Evolutionary conservation across 2,329 filamentous ascomycete genomes (phyloP).

Genomic region (Penicillium psychrosexuale): DNA sequence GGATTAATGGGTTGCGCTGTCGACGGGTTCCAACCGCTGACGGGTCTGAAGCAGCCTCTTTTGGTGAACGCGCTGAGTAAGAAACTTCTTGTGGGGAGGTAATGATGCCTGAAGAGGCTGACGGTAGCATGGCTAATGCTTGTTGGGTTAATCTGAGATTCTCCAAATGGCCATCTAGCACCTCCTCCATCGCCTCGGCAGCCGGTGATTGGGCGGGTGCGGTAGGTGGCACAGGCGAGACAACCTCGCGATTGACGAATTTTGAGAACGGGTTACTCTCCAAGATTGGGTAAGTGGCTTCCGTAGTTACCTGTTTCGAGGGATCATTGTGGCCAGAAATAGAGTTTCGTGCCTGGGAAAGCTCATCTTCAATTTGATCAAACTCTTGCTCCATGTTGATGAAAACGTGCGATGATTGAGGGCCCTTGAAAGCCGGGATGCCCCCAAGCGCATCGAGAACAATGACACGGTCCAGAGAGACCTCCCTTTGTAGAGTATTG

Average conservation of each 20-base stretch:
- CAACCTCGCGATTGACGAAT: conserved; percentile 35
- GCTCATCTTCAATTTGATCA: conserved; percentile 61
- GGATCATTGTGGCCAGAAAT: conserved; percentile 15
- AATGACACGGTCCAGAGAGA: conserved; percentile 78
- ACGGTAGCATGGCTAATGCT: conserved; percentile 71
- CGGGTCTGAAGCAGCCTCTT: conserved; percentile 29
- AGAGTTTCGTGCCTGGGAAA: conserved; percentile 42
- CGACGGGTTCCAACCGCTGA: conserved; percentile 55
- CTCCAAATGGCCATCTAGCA: conserved; percentile 53
- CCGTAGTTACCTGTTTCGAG: conserved; percentile 12
- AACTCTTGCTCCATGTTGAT: conserved; percentile 94
- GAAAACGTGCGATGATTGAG: conserved; percentile 70
- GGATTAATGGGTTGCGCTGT: conserved; percentile 80
- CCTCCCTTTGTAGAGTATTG: conserved; percentile 48
- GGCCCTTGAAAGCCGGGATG: conserved; percentile 64
- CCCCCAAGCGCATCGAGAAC: conserved; percentile 83
- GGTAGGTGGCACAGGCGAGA: conserved; percentile 20
- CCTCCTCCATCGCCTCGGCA: conserved; percentile 13
- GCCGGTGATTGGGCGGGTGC: conserved; percentile 8
- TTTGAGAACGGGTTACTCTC: conserved; percentile 47
- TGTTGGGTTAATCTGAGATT: conserved; percentile 72
- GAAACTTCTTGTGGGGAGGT: conserved; percentile 84
- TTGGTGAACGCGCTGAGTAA: conserved; percentile 46
- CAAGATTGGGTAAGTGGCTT: conserved; percentile 17
- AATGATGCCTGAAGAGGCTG: conserved; percentile 81